Conservation (phyloP, 257 asterid species). For the Solanum chiquidenum region DNA sequence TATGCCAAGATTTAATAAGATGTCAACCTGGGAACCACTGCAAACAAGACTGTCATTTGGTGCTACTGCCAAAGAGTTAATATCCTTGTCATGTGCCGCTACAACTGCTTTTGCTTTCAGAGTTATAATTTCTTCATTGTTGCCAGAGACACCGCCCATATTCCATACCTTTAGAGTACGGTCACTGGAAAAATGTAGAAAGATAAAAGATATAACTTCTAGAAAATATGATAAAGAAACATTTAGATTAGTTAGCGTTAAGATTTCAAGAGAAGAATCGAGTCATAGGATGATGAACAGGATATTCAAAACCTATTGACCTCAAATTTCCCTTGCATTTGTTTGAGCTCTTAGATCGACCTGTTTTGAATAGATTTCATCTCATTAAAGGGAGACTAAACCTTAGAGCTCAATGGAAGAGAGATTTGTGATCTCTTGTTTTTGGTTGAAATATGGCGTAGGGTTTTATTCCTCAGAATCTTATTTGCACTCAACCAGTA, state of each 20-base stretch:
- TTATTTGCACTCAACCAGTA: not conserved
- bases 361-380: too few species aligned
- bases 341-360: too few species aligned
- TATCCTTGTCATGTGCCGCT: conserved; percentile 95
- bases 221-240: not conserved
- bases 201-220: not conserved
- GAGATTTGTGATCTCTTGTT: too few species aligned
- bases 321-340: too few species aligned
- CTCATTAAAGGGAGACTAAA: too few species aligned
- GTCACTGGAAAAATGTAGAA: conserved; percentile 41
- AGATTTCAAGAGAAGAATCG: not conserved
- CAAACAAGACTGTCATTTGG: conserved; percentile 94
- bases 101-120: conserved; percentile 85
- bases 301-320: too few species aligned
- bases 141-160: conserved; percentile 46
- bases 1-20: not conserved
- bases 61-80: conserved; percentile 78
- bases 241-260: not conserved
- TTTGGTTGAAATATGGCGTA: too few species aligned
- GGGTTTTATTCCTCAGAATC: too few species aligned
- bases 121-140: conserved; percentile 28
- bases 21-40: conserved; percentile 85
- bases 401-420: too few species aligned
- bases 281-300: not conserved
- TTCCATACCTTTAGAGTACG: conserved; percentile 87